Percentiles rank a stretch among this genome's conserved stretches.
These are phyloP conservation scores for Verticillium alfalfae DNA, from an alignment of 2,329 filamentous ascomycete genomes.

Conservation along the genomic window DNA sequence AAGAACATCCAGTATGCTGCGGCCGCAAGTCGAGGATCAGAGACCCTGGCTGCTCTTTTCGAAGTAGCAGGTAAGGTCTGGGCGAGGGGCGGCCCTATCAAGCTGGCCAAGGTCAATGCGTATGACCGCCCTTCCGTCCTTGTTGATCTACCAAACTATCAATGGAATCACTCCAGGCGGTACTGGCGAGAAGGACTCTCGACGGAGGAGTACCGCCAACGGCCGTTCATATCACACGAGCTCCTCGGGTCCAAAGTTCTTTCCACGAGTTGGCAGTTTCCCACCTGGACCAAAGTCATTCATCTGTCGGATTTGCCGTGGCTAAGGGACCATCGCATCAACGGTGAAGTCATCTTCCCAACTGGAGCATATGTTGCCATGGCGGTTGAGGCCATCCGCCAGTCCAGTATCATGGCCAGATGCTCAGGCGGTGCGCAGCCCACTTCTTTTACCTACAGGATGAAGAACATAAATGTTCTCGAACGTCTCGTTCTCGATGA, in stretches of 20 bases:
- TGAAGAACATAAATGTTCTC: background rate
- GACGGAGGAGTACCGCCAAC: background rate
- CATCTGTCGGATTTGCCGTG: conserved; percentile 22
- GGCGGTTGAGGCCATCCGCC: conserved; percentile 5
- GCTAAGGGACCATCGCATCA: conserved; percentile 33
- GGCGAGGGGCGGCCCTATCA: background rate
- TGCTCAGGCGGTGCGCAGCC: background rate
- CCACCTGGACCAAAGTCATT: conserved; percentile 1
- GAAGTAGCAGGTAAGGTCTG: conserved; percentile 4
- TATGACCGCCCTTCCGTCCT: background rate
- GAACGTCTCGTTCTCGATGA: conserved; percentile 1
- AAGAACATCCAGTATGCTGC: background rate
- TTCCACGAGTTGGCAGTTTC: background rate
- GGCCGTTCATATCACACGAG: conserved; percentile 1
- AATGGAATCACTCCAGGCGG: conserved; percentile 3
- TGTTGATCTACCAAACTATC: conserved; percentile 7
- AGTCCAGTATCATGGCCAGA: background rate
- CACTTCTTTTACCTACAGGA: background rate
- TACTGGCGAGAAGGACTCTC: conserved; percentile 6
- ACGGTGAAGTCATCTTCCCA: conserved; percentile 32
- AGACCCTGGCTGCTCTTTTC: background rate
- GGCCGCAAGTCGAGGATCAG: background rate
- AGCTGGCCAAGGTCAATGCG: conserved; percentile 1
- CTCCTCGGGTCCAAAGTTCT: conserved; percentile 5
- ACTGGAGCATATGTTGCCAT: conserved; percentile 3